These are phyloP conservation scores for Coniella lustricola DNA, from an alignment of 2,329 filamentous ascomycete genomes.

Conservation along the genomic window DNA sequence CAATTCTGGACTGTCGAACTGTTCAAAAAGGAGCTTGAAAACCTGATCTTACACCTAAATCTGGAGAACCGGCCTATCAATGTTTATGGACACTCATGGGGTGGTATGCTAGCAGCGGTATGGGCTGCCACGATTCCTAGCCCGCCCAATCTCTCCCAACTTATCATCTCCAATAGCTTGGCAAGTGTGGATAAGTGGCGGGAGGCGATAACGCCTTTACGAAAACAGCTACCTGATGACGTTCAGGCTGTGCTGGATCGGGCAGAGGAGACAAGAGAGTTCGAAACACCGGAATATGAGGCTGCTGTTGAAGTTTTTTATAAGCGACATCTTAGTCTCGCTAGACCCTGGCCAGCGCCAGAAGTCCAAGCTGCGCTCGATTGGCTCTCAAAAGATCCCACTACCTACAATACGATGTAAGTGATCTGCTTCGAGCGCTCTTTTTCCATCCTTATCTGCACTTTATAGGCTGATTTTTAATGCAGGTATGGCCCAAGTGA, in stretches of 20 bases:
- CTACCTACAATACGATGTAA: conserved; percentile 27
- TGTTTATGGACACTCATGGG: conserved; percentile 13
- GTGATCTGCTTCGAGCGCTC: conserved; percentile 14
- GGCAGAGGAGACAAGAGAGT: conserved; percentile 22
- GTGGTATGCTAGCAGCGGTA: conserved; percentile 10
- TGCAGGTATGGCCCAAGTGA: conserved; percentile 10
- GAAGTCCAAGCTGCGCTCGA: conserved; percentile 25
- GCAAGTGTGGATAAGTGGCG: conserved; percentile 25
- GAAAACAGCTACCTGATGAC: conserved; percentile 19
- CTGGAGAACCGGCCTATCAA: conserved; percentile 16
- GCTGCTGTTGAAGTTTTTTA: conserved; percentile 26
- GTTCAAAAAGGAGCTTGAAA: conserved; percentile 21
- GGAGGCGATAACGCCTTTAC: conserved; percentile 4
- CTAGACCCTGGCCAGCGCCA: conserved; percentile 25
- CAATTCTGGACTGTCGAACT: conserved; percentile 21
- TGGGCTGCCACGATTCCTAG: conserved; percentile 4
- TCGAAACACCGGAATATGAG: conserved; percentile 24
- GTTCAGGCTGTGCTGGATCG: conserved; percentile 20
- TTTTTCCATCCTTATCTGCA: conserved; percentile 11
- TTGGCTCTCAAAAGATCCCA: conserved; percentile 26
- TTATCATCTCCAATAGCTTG: conserved; percentile 25
- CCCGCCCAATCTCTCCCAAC: conserved; percentile 19
- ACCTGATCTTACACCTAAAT: conserved; percentile 17
- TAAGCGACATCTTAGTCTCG: conserved; percentile 23
- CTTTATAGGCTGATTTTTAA: neutral